These are phyloP conservation scores for Wickerhamiella kazuoi DNA, from an alignment of 805 yeast genomes.

Conservation along the genomic window DNA sequence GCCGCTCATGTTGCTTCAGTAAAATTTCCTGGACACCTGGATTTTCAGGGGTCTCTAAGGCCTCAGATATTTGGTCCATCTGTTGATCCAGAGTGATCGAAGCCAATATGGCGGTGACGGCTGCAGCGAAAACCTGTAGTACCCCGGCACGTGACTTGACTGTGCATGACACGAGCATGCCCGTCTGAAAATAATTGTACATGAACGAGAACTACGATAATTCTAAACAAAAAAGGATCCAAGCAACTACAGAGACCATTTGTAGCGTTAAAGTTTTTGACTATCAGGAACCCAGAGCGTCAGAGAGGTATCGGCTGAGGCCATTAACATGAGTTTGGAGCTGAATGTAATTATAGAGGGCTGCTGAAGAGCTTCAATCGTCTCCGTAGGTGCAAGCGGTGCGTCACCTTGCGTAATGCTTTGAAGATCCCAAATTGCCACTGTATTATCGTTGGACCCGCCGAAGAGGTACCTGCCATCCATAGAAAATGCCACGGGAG, in stretches of 20 bases:
- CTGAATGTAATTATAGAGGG: constrained; percentile 26
- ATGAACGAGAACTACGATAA: too few species aligned
- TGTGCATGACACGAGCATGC: too few species aligned
- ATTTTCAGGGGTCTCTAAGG: not conserved
- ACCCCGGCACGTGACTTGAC: too few species aligned
- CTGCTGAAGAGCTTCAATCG: constrained; percentile 10
- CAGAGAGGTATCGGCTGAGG: constrained; percentile 43
- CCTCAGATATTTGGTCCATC: not conserved
- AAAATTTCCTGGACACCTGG: constrained; percentile 2
- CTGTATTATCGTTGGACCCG: constrained; percentile 38
- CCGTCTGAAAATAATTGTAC: too few species aligned
- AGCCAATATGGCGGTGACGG: too few species aligned
- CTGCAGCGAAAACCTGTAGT: too few species aligned
- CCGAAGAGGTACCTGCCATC: constrained; percentile 47
- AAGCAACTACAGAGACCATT: too few species aligned
- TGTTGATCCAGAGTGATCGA: too few species aligned
- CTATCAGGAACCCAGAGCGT: constrained; percentile 24
- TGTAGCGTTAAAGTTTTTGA: too few species aligned
- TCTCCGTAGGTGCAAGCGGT: constrained; percentile 14
- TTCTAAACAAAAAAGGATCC: too few species aligned
- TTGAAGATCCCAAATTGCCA: constrained; percentile 35
- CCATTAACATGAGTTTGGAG: constrained; percentile 42
- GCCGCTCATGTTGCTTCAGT: constrained; percentile 1
- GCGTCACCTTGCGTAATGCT: constrained; percentile 6
- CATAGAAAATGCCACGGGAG: constrained; percentile 42